phyloP scores from a whole-genome alignment of 768 basidiomycete species.

The Naematelia encephala region DNA sequence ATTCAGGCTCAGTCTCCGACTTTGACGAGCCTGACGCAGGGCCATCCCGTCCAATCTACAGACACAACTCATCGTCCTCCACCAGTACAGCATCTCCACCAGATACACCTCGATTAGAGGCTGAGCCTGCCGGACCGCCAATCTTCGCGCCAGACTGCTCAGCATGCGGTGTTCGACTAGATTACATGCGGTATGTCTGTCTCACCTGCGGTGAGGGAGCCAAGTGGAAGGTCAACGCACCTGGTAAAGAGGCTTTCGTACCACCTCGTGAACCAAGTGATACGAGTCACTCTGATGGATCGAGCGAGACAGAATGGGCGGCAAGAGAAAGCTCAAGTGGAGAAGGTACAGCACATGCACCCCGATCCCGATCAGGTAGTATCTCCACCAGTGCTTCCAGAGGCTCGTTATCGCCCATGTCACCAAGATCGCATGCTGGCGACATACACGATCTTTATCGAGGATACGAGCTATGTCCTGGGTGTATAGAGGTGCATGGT shows the following conservation, averaged over 20 bases:
- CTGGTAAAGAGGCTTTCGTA: constrained; percentile 15
- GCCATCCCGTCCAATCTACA: constrained; percentile 1
- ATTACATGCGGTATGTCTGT: constrained; percentile 86
- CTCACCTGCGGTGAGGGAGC: constrained; percentile 70
- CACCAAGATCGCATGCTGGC: constrained; percentile 3
- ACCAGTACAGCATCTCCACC: constrained; percentile 1
- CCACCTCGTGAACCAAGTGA: constrained; percentile 3
- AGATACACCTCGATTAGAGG: constrained; percentile 15
- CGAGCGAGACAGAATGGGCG: constrained; percentile 15
- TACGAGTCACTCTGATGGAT: constrained; percentile 8
- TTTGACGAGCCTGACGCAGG: constrained; percentile 8
- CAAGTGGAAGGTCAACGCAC: constrained; percentile 38
- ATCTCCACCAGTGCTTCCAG: constrained; percentile 14
- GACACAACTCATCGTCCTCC: constrained; percentile 6
- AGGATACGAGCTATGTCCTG: constrained; percentile 81
- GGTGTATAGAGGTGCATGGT: constrained; percentile 73
- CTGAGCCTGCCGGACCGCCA: constrained; percentile 57
- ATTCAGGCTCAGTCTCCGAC: constrained; percentile 1
- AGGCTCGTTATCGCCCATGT: constrained; percentile 5
- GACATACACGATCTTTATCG: constrained; percentile 2
- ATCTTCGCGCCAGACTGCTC: constrained; percentile 65
- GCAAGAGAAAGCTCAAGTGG: neutral
- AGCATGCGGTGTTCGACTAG: constrained; percentile 68
- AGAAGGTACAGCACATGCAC: neutral
- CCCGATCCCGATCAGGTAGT: neutral